These are phyloP conservation scores for Schwanniomyces polymorphus DNA, from an alignment of 805 yeast species.

Conservation along the genomic window DNA sequence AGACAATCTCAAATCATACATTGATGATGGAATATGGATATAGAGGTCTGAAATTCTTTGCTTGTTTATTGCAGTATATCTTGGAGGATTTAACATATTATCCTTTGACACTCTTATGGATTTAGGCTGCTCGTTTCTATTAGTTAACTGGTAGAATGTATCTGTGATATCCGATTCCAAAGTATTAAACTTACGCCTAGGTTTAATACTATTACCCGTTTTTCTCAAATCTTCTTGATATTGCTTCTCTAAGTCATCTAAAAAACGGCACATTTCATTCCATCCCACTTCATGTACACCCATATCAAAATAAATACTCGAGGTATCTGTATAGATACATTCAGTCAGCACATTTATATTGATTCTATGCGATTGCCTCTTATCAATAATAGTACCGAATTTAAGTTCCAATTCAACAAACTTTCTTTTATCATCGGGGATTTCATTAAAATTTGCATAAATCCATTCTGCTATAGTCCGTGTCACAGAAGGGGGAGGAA, in stretches of 20 bases:
- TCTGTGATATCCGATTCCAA: slow-evolving; percentile 66
- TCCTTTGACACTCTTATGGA: slow-evolving; percentile 68
- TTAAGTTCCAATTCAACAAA: slow-evolving; percentile 71
- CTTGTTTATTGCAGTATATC: slow-evolving; percentile 73
- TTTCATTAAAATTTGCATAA: slow-evolving; percentile 72
- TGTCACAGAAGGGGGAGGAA: slow-evolving; percentile 78
- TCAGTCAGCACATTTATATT: slow-evolving; percentile 70
- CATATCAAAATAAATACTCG: slow-evolving; percentile 59
- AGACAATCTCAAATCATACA: slow-evolving; percentile 75
- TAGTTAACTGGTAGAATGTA: slow-evolving; percentile 59
- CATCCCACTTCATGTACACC: slow-evolving; percentile 66
- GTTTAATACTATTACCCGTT: slow-evolving; percentile 14
- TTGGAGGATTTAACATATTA: slow-evolving; percentile 54
- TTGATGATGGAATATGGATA: slow-evolving; percentile 72
- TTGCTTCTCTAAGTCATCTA: slow-evolving; percentile 53
- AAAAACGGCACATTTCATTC: slow-evolving; percentile 53
- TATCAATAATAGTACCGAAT: slow-evolving; percentile 69
- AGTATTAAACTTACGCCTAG: slow-evolving; percentile 54
- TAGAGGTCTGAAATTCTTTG: slow-evolving; percentile 70
- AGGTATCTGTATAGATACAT: slow-evolving; percentile 55
- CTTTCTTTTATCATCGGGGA: slow-evolving; percentile 54
- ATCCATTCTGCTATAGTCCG: slow-evolving; percentile 87
- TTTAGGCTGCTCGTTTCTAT: slow-evolving; percentile 64
- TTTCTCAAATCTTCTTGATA: slow-evolving; percentile 43
- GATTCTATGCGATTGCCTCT: slow-evolving; percentile 59